phyloP scores from a whole-genome alignment of 2,329 filamentous ascomycete genomes.

The Colletotrichum filicis region DNA sequence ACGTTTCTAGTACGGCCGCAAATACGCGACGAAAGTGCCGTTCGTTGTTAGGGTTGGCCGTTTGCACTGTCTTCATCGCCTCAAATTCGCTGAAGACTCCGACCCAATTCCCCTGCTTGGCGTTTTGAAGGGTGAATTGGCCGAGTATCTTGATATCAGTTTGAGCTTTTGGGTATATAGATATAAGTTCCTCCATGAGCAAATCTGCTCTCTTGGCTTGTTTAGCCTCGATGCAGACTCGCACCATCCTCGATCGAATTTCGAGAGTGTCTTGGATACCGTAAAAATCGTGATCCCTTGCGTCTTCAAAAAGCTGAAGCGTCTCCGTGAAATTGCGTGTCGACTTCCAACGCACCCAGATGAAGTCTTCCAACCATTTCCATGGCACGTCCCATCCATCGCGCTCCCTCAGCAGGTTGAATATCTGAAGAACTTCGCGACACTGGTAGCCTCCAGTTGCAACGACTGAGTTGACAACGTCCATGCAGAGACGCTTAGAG shows the following conservation, averaged over 20 bases:
- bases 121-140: conserved; percentile 48
- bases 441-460: conserved; percentile 19
- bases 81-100: conserved; percentile 48
- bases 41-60: conserved; percentile 17
- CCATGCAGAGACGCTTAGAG: conserved; percentile 6
- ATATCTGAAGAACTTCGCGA: conserved; percentile 14
- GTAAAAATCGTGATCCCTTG: conserved; percentile 18
- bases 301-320: conserved; percentile 11
- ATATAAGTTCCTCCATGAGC: conserved; percentile 4
- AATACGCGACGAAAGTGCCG: conserved; percentile 46
- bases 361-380: conserved; percentile 1
- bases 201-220: conserved; percentile 2
- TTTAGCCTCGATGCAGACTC: conserved; percentile 26
- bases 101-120: conserved; percentile 53
- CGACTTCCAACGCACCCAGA: conserved; percentile 16
- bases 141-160: conserved; percentile 41
- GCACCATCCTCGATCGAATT: conserved; percentile 25
- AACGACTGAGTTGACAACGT: conserved; percentile 13
- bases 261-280: conserved; percentile 14
- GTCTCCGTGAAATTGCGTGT: conserved; percentile 10
- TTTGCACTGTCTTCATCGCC: conserved; percentile 39
- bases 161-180: neutral
- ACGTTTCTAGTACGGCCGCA: conserved; percentile 52
- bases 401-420: conserved; percentile 10
- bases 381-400: conserved; percentile 15